Conservation (phyloP, 768 basidiomycete species). For the Collybia mongolica region DNA sequence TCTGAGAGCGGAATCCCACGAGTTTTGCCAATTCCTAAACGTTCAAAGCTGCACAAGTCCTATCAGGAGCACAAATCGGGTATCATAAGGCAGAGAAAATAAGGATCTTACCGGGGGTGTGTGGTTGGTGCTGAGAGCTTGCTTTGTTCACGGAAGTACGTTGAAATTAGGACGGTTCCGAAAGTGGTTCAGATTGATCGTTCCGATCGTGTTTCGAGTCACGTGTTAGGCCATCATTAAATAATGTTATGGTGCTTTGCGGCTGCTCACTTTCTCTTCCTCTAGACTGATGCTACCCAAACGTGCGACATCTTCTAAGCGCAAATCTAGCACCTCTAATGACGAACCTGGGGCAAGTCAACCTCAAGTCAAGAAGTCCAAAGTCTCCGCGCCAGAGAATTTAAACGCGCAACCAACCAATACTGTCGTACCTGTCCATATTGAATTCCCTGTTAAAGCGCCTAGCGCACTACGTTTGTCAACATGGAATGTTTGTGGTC, state of each 20-base stretch:
- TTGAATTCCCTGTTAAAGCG: conserved; percentile 51
- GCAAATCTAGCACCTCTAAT: conserved; percentile 25
- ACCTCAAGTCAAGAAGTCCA: conserved; percentile 18
- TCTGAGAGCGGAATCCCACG: background rate
- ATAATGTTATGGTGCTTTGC: too few species aligned
- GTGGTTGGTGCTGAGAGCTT: background rate
- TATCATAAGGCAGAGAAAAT: background rate
- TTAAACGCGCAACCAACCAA: conserved; percentile 68
- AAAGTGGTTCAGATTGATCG: background rate
- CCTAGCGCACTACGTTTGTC: conserved; percentile 53
- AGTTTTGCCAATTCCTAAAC: background rate
- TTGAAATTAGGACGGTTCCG: background rate
- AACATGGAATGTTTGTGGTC: conserved; percentile 81
- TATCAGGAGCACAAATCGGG: too few species aligned
- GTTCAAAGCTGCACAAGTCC: background rate
- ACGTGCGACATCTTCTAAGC: conserved; percentile 26
- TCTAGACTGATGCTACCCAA: conserved; percentile 14
- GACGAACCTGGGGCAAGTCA: conserved; percentile 22
- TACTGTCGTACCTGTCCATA: conserved; percentile 63
- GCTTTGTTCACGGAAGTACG: background rate
- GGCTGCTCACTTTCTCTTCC: background rate
- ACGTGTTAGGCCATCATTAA: background rate
- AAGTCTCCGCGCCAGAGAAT: conserved; percentile 1
- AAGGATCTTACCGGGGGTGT: background rate
- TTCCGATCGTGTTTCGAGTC: conserved; percentile 2